phyloP scores from a whole-genome alignment of 2,329 filamentous ascomycete genomes.

The Fusarium buxicola region DNA sequence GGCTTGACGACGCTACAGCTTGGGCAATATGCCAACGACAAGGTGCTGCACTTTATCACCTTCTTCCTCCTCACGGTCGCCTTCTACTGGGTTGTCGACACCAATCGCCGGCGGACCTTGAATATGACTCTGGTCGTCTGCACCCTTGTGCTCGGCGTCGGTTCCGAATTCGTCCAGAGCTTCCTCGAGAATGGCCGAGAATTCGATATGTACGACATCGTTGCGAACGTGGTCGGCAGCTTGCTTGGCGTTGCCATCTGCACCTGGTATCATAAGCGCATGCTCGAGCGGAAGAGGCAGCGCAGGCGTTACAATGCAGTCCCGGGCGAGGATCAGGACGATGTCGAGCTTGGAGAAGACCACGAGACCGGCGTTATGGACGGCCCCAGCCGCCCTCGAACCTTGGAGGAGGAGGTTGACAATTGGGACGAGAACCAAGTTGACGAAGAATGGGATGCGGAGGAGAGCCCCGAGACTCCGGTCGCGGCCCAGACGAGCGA shows the following conservation, averaged over 20 bases:
- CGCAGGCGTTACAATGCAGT: conserved; percentile 79
- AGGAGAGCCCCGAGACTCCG: conserved; percentile 51
- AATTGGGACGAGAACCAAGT: conserved; percentile 90
- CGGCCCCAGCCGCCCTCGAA: conserved; percentile 48
- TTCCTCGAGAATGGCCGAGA: conserved; percentile 78
- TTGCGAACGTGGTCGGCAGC: conserved; percentile 88
- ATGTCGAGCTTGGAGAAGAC: conserved; percentile 81
- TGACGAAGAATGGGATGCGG: conserved; percentile 69
- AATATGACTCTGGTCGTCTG: conserved; percentile 86
- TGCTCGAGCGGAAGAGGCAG: conserved; percentile 87
- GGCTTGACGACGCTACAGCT: conserved; percentile 77
- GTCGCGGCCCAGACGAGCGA: conserved; percentile 28
- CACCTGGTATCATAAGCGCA: conserved; percentile 93
- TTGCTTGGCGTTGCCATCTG: conserved; percentile 77
- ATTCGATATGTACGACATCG: conserved; percentile 85
- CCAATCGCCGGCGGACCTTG: conserved; percentile 83
- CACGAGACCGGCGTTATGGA: conserved; percentile 75
- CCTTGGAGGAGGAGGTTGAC: conserved; percentile 85
- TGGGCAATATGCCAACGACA: conserved; percentile 79
- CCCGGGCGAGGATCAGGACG: conserved; percentile 70
- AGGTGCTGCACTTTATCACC: conserved; percentile 84
- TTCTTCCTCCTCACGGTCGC: conserved; percentile 89
- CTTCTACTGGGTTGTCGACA: conserved; percentile 99
- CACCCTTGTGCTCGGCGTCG: conserved; percentile 76
- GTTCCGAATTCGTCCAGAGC: conserved; percentile 80